Conservation (phyloP, 1,139 yeast species). For the Wickerhamiella pararugosa region DNA sequence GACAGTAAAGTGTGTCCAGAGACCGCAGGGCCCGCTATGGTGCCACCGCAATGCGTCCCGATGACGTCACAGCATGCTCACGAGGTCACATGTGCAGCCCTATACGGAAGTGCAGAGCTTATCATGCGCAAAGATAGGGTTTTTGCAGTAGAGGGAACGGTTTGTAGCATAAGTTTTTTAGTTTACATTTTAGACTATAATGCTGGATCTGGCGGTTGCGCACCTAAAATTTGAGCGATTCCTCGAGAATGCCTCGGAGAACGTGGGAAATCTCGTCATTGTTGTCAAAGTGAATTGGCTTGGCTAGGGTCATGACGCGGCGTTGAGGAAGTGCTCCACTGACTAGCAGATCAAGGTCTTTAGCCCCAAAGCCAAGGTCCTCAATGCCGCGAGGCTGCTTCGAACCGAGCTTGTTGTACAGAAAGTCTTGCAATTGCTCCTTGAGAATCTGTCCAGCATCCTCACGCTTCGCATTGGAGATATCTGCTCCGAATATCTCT, state of each 20-base stretch:
- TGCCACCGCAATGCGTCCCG: no score
- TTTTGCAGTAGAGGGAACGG: no score
- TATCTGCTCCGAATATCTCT: conserved; percentile 26
- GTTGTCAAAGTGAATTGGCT: conserved; percentile 7
- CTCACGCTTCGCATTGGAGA: conserved; percentile 25
- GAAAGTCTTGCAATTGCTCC: conserved; percentile 25
- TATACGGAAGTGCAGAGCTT: no score
- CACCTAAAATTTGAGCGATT: conserved; percentile 8
- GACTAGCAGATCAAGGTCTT: conserved; percentile 25
- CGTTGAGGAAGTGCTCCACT: conserved; percentile 30
- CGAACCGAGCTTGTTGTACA: conserved; percentile 23
- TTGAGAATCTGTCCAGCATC: conserved; percentile 28
- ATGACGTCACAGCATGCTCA: no score
- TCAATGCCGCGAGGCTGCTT: conserved; percentile 25
- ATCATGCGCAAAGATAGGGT: no score
- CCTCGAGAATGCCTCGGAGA: conserved; percentile 10
- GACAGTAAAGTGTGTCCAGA: no score
- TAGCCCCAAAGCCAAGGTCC: conserved; percentile 23
- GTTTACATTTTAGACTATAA: no score
- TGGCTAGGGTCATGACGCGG: conserved; percentile 22
- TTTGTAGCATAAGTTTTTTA: no score
- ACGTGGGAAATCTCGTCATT: conserved; percentile 7
- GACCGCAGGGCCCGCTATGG: no score
- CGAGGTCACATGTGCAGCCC: no score
- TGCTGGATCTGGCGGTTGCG: no score